phyloP scores from a whole-genome alignment of 495 filamentous ascomycete species.

The Letharia columbiana region DNA sequence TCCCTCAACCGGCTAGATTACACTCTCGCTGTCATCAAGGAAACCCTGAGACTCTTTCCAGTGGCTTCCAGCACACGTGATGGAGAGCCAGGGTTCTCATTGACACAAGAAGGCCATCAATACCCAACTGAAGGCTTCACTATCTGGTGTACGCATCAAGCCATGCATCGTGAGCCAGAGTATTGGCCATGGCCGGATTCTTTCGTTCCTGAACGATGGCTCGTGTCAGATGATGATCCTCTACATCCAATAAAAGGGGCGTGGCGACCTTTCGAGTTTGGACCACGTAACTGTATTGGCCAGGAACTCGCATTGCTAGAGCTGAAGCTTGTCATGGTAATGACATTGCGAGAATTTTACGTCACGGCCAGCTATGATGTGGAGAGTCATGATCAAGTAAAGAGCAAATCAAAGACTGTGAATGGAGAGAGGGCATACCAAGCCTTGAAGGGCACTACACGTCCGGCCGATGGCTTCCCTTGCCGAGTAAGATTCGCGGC shows the following conservation, averaged over 20 bases:
- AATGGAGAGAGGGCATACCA: conserved; percentile 28
- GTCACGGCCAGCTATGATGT: conserved; percentile 25
- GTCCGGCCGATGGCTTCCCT: conserved; percentile 26
- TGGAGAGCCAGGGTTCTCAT: conserved; percentile 28
- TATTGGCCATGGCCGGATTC: conserved; percentile 30
- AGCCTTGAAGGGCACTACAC: conserved; percentile 16
- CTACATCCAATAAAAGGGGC: conserved; percentile 28
- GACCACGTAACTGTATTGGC: conserved; percentile 43
- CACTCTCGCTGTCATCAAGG: conserved; percentile 42
- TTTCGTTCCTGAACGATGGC: conserved; percentile 33
- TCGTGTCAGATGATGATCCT: conserved; percentile 3
- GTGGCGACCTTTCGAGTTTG: conserved; percentile 42
- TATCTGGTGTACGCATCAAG: conserved; percentile 27
- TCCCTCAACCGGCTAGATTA: conserved; percentile 38
- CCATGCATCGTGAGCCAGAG: conserved; percentile 25
- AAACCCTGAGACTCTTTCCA: conserved; percentile 39
- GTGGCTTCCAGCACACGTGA: conserved; percentile 34
- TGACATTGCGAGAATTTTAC: conserved; percentile 32
- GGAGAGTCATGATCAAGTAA: conserved; percentile 14
- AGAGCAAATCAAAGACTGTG: conserved; percentile 10
- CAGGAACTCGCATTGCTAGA: conserved; percentile 42
- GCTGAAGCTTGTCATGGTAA: conserved; percentile 32
- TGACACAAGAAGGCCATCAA: conserved; percentile 27
- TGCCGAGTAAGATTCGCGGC: conserved; percentile 14
- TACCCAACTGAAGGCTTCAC: conserved; percentile 31